These are phyloP conservation scores for Hanseniaspora valbyensis DNA, from an alignment of 805 yeast species.

Conservation along the genomic window DNA sequence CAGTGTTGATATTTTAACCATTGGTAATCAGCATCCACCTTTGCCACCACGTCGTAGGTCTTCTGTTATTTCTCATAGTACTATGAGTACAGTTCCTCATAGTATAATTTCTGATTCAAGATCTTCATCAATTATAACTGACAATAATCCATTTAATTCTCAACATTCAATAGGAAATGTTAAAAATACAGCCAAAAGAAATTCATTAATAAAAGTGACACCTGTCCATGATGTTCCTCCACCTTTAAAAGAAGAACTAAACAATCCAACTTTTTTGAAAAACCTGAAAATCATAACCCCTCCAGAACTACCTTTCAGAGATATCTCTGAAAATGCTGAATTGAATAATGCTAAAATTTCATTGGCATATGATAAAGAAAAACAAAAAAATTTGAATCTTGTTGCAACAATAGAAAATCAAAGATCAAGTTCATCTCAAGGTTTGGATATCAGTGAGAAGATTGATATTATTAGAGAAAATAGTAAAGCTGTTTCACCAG, in stretches of 20 bases:
- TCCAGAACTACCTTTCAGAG: not conserved
- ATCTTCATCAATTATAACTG: not conserved
- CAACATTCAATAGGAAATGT: not conserved
- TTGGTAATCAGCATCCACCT: not conserved
- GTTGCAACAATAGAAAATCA: not conserved
- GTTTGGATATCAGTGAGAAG: not conserved
- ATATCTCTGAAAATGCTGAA: not conserved
- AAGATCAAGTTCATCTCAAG: not conserved
- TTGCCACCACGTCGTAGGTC: conserved; percentile 11
- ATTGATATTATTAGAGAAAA: conserved; percentile 13
- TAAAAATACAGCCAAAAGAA: not conserved
- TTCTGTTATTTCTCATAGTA: not conserved
- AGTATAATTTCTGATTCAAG: not conserved
- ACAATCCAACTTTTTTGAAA: conserved; percentile 11
- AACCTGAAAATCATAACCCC: conserved; percentile 1
- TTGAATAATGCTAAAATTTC: not conserved
- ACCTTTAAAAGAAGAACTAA: conserved; percentile 9
- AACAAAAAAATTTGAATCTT: not conserved
- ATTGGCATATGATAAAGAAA: not conserved
- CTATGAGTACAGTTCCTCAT: too few species aligned
- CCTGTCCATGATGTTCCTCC: conserved; percentile 13
- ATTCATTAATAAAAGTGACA: conserved; percentile 6
- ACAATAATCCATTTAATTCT: not conserved
- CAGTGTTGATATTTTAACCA: not conserved
- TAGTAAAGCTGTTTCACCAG: conserved; percentile 9